Conservation (phyloP, 1,284 basidiomycete genomes). For the Malassezia arunalokei region DNA sequence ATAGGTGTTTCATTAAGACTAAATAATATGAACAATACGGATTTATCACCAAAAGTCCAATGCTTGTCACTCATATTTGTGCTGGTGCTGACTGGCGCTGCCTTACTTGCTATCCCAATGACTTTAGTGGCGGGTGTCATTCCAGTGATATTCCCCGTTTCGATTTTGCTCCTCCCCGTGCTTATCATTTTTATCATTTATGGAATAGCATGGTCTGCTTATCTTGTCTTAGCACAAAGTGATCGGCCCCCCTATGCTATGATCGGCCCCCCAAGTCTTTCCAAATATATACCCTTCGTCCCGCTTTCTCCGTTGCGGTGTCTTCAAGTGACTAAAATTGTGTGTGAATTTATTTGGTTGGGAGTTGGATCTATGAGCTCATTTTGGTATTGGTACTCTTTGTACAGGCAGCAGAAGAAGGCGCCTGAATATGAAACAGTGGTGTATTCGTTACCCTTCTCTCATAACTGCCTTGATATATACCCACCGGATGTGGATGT, state of each 20-base stretch:
- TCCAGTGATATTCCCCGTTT: neutral
- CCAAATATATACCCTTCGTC: conserved; percentile 27
- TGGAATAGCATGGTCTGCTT: conserved; percentile 40
- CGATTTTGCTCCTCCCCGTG: neutral
- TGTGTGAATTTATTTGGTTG: conserved; percentile 20
- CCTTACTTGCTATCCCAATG: neutral
- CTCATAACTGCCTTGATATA: conserved; percentile 4
- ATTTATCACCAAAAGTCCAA: too few species aligned
- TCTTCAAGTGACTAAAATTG: conserved; percentile 34
- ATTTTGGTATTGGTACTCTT: neutral
- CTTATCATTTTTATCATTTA: conserved; percentile 22
- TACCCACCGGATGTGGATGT: neutral
- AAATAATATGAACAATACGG: too few species aligned
- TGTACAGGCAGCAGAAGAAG: neutral
- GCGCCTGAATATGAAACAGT: neutral
- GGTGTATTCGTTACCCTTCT: conserved; percentile 9
- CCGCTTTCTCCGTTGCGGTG: conserved; percentile 38
- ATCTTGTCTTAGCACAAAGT: conserved; percentile 40
- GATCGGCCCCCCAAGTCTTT: conserved; percentile 13
- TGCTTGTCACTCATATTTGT: too few species aligned
- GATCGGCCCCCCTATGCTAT: conserved; percentile 24
- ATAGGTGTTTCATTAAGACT: too few species aligned
- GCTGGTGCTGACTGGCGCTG: neutral
- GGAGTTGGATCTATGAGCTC: neutral
- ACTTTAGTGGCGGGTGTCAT: neutral